Evolutionary conservation across 805 yeast species (phyloP), one percentile per base, ranked within the genome.

Genomic region (Schwanniomyces pseudopolymorphus): DNA sequence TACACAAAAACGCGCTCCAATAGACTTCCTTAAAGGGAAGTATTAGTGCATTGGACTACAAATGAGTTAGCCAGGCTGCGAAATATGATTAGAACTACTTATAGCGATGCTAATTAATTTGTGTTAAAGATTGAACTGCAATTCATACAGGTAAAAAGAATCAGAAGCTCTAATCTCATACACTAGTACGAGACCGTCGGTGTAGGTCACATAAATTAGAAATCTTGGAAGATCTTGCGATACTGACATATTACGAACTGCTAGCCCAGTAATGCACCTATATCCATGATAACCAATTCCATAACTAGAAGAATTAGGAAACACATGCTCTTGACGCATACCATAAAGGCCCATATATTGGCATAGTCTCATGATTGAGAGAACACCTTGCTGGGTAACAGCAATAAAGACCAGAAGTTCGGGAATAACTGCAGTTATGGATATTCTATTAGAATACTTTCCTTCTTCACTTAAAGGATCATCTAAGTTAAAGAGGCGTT

Each of bases 241-340:
- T 1, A 59, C 51, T 0, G 70, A 58, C 42, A 58, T 43, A 43
- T 68, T 49, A 22, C 70, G 48, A 1, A 61, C 49, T 7, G 64
- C 50, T 26, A 72, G 22, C 1, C 76, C 77, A 21, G 59, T 51
- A 0, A 72, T 60, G 5, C 73, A 63, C 33, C 76, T 54, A 36
- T 51, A 58, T 0, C 67, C 66, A 37, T 53, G 52, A 22, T 54
- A 53, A 2, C 65, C 65, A n/a, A 59, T 43, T 3, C 60, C 63
- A 24, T 67, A 40, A 11, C 57, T 53, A 7, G 56, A 42, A 2
- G 67, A 67, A 49, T 69, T 63, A 9, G 78, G 76, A 38, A 72
- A 70, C 2, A 71, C 43, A 49, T 69, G 67, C 45, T 72, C 78
- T 47, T 72, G 77, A 27, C 77, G 54, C 74, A 72, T 69, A 4